Evolutionary conservation across 306 rosid genomes (phyloP), one percentile per base, ranked within the genome.

Genomic region (Prunus fruticosa): DNA sequence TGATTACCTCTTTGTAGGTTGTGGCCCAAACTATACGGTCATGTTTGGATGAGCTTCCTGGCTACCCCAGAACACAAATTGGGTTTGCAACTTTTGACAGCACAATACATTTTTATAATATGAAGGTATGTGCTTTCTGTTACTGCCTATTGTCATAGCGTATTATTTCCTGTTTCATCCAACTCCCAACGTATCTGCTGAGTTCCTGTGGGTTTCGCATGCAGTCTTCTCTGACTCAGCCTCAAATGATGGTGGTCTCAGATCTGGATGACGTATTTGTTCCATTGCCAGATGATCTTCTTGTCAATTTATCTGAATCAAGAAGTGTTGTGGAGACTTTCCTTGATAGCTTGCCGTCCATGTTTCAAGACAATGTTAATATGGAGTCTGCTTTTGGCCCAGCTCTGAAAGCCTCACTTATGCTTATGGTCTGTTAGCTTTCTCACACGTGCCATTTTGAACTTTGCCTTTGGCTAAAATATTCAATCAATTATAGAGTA

Each of bases 71-170:
- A 84, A 96, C 99, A 25, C 99, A 96, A 85, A 92, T 96, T 79
- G 99, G 99, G 69, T 96, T 92, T 84, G 98, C 98, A 76, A 96
- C 99, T 82, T 96, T 88, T 83, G 98, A 96, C 88, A 91, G 99
- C 87, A 84, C 99, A 20, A 83, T 96, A 77, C 99, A 96, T 87
- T 96, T 96, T 82, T 96, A 92, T 83, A 96, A 96, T 67, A 82
- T 96, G 98, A 96, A 96, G 97, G 99, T 87, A 82, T 72, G 84
- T 34, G 62, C 56, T 77, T 75, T 63, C 64, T 71, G 71, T 79
- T 76, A 46, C 72, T 53, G 15, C 57, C 47, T 54, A 23, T 73
- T 80, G 63, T 69, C 71, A 14, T 69, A 22, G 60, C 49, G 61
- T n/a, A 49, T 62, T 20, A 53, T 65, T 63, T 67, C 12, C 16